Evolutionary conservation across 805 yeast species (phyloP).

Genomic region (Spathaspora passalidarum): DNA sequence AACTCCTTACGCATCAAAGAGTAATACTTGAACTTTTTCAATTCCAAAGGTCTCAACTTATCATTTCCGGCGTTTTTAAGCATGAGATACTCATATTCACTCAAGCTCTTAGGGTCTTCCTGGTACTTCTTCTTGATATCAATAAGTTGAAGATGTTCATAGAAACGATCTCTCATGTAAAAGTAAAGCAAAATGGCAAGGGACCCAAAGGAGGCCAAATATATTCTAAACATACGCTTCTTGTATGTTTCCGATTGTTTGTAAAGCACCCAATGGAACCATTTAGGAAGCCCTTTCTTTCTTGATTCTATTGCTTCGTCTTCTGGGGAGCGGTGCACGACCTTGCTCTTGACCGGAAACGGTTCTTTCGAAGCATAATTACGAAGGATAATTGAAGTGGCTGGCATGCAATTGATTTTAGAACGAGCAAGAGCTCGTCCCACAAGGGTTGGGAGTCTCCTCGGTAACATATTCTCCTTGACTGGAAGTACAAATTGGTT

Average conservation of each 20-base stretch:
- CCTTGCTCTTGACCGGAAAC: conserved; percentile 34
- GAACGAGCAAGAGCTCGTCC: neutral
- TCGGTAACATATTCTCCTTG: neutral
- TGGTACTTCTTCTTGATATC: conserved; percentile 35
- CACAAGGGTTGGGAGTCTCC: neutral
- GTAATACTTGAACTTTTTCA: conserved; percentile 57
- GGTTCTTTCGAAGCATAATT: conserved; percentile 16
- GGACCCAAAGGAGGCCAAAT: conserved; percentile 56
- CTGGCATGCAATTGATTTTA: neutral
- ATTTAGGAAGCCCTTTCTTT: conserved; percentile 29
- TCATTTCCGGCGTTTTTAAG: conserved; percentile 54
- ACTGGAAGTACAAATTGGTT: neutral
- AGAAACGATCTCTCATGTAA: conserved; percentile 64
- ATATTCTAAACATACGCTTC: conserved; percentile 58
- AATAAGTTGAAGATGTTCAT: conserved; percentile 60
- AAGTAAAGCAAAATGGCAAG: conserved; percentile 58
- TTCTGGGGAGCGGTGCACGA: conserved; percentile 17
- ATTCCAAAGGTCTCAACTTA: conserved; percentile 61
- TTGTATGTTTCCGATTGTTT: conserved; percentile 54
- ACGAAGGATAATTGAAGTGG: neutral
- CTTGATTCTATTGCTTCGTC: conserved; percentile 11
- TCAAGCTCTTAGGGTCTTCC: conserved; percentile 36
- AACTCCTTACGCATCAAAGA: conserved; percentile 49
- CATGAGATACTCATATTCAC: conserved; percentile 64
- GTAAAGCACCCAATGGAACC: conserved; percentile 39